A percentile compares a stretch with the other conserved stretches of the same genome.
These are phyloP conservation scores for Medicago truncatula DNA, from an alignment of 306 rosid genomes.

Conservation along the genomic window DNA sequence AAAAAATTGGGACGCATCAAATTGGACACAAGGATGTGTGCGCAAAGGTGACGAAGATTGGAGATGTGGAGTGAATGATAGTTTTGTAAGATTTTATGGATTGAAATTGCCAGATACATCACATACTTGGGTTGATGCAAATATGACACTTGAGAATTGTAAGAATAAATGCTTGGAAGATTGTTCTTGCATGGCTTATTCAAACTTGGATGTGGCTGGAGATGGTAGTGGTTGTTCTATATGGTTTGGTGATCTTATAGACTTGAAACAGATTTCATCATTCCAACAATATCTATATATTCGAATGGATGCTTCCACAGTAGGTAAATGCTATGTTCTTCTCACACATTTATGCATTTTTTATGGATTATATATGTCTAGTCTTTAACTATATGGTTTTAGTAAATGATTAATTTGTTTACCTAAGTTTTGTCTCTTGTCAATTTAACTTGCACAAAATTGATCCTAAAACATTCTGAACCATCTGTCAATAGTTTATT, in stretches of 20 bases:
- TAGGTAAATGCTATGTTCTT: not conserved
- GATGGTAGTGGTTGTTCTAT: slow-evolving; percentile 13
- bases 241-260: slow-evolving; percentile 23
- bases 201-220: not conserved
- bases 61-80: slow-evolving; percentile 24
- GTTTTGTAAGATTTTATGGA: slow-evolving; percentile 20
- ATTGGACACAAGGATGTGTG: slow-evolving; percentile 39
- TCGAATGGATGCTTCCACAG: slow-evolving; percentile 12
- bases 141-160: slow-evolving; percentile 17
- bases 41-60: not conserved
- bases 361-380: too few species aligned
- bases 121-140: slow-evolving; percentile 15
- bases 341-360: too few species aligned
- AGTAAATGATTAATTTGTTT: too few species aligned
- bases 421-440: too few species aligned
- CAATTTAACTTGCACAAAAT: too few species aligned
- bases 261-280: not conserved
- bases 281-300: slow-evolving; percentile 15
- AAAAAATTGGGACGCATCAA: not conserved
- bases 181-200: slow-evolving; percentile 34
- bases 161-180: slow-evolving; percentile 1
- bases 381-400: too few species aligned
- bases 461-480: too few species aligned
- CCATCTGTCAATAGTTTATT: too few species aligned
- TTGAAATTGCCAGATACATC: slow-evolving; percentile 41